Evolutionary conservation across 805 yeast genomes (phyloP), one percentile per base, ranked within the genome.

Genomic region (Kodamaea kaohsiungensis): DNA sequence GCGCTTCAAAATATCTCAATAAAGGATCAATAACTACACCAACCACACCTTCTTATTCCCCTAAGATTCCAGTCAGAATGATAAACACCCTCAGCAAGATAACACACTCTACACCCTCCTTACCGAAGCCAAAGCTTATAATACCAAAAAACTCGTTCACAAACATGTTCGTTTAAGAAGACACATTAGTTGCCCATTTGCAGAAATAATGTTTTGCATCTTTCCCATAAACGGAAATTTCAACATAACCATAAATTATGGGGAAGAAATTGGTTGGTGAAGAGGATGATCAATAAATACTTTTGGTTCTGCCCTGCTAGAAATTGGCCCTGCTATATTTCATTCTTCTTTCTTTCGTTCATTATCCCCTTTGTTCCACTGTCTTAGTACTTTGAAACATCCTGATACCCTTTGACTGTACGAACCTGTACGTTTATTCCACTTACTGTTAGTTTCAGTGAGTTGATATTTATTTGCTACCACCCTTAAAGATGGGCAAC

Each of bases 401-500:
- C 7, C 13, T 38, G 17, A 38, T 38, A 38, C 42, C 46, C 46
- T 6, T 10, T n/a, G 12, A 15, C 46, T 17, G 46, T 43, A 18
- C 47, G 2, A 13, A 13, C 9, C 47, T 22, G 37, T 25, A 22
- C 27, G 18, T 17, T 40, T n/a, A 40, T 40, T 16, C 45, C 19
- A 4, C 17, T 12, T 27, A 19, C 48, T 25, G 27, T n/a, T 19
- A 7, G 35, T 7, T 22, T 19, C 30, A 19, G 33, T 30, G 35
- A 30, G 35, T 30, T 30, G 35, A 30, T 30, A 30, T 30, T 30
- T 10, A 19, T 35, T 22, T 22, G 25, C 25, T 22, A 4, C 3
- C 6, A 4, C 3, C 6, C 25, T 22, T 8, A n/a, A 38, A 5
- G 38, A 57, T 57, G 60, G 52, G 58, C 25, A 53, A 51, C 48